Percentiles rank a stretch among this genome's conserved stretches.
phyloP scores from a whole-genome alignment of 495 filamentous ascomycete genomes.

The Haplographium delicatum region DNA sequence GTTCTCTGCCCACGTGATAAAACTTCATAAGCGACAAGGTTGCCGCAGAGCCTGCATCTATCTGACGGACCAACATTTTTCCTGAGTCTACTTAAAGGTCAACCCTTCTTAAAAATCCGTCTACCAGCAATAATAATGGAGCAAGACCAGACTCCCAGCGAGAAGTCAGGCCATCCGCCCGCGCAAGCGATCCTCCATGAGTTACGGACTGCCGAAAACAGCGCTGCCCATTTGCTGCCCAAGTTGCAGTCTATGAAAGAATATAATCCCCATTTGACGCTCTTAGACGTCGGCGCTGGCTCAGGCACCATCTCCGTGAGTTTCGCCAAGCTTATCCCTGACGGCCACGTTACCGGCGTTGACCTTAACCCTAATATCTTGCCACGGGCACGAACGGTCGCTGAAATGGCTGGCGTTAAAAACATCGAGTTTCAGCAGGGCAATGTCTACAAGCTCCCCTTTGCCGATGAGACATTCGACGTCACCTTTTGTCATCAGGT shows the following conservation, averaged over 20 bases:
- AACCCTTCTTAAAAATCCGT: slow-evolving; percentile 11
- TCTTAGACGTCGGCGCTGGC: slow-evolving; percentile 37
- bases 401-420: slow-evolving; percentile 24
- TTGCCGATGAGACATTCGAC: slow-evolving; percentile 37
- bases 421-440: slow-evolving; percentile 37
- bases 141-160: slow-evolving; percentile 13
- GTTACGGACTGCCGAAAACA: slow-evolving; percentile 29
- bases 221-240: slow-evolving; percentile 31
- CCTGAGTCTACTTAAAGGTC: slow-evolving; percentile 9
- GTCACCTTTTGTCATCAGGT: slow-evolving; percentile 37
- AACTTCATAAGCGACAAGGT: no score
- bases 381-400: slow-evolving; percentile 28
- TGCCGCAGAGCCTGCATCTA: no score
- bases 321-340: slow-evolving; percentile 32
- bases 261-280: slow-evolving; percentile 25
- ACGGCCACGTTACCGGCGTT: slow-evolving; percentile 36
- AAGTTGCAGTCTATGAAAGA: slow-evolving; percentile 25
- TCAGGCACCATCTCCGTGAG: slow-evolving; percentile 34
- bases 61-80: no score
- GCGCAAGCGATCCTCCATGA: slow-evolving; percentile 27
- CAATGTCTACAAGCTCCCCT: slow-evolving; percentile 34
- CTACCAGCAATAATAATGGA: slow-evolving; percentile 16
- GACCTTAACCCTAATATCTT: slow-evolving; percentile 36
- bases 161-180: slow-evolving; percentile 21
- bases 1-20: no score